Evolutionary conservation across 305 asterid genomes (phyloP).

Genomic region (Galium porrigens): DNA sequence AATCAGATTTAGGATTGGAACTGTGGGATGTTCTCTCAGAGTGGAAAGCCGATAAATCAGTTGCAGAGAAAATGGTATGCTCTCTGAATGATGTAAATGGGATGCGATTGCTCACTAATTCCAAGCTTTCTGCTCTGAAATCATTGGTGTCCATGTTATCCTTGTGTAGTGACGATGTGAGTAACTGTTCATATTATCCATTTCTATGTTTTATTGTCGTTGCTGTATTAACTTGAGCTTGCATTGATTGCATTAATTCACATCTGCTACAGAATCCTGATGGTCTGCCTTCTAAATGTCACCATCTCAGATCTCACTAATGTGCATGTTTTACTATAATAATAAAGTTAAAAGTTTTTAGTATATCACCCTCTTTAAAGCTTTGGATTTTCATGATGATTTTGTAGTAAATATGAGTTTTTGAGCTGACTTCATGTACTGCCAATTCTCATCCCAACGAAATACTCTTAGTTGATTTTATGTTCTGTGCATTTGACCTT

Average conservation of each 20-base stretch:
- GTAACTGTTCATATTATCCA: slow-evolving; percentile 18
- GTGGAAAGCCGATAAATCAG: slow-evolving; percentile 53
- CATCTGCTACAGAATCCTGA: background rate
- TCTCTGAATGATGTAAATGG: slow-evolving; percentile 52
- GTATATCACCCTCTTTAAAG: no score
- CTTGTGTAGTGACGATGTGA: slow-evolving; percentile 36
- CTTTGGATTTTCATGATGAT: background rate
- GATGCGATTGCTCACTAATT: slow-evolving; percentile 32
- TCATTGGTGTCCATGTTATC: slow-evolving; percentile 48
- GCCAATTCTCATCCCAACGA: background rate
- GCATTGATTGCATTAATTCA: background rate
- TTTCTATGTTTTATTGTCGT: background rate
- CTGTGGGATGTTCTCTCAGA: slow-evolving; percentile 57
- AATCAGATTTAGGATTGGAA: slow-evolving; percentile 60
- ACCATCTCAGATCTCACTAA: background rate
- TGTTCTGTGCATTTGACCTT: background rate
- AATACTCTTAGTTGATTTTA: background rate
- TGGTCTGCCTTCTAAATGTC: background rate
- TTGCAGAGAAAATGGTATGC: slow-evolving; percentile 53
- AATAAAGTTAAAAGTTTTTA: background rate
- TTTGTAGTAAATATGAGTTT: background rate
- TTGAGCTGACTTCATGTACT: background rate
- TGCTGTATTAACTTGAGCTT: background rate
- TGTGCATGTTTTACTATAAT: background rate
- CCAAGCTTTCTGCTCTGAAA: slow-evolving; percentile 71